Conservation (phyloP, 345 rosid genomes). For the Gossypium herbaceum region DNA sequence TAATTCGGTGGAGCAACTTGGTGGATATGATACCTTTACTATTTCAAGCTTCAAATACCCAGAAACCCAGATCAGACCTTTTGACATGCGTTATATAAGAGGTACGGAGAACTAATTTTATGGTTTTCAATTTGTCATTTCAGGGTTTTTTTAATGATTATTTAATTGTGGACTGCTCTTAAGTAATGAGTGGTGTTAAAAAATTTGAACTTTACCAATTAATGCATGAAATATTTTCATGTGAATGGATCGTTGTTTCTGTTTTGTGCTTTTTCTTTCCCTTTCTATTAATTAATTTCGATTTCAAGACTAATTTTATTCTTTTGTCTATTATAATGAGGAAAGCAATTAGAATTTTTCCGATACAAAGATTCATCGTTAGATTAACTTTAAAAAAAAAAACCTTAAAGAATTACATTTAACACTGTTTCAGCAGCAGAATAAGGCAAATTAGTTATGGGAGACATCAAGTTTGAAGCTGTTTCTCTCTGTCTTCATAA, state of each 20-base stretch:
- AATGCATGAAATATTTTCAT: slow-evolving; percentile 1
- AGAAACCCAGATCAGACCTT: slow-evolving; percentile 49
- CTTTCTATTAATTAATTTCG: not conserved
- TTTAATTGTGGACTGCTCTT: not conserved
- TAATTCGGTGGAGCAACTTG: slow-evolving; percentile 24
- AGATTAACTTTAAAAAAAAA: not conserved
- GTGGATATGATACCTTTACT: slow-evolving; percentile 31
- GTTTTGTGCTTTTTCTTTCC: not conserved
- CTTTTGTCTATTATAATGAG: not conserved
- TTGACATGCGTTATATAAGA: slow-evolving; percentile 66
- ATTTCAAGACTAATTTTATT: not conserved
- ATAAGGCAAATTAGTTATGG: not conserved
- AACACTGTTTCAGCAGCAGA: not conserved
- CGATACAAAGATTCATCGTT: not conserved
- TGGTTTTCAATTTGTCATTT: slow-evolving; percentile 3
- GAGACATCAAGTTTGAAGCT: not conserved
- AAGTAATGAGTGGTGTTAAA: not conserved
- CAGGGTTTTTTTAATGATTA: not conserved
- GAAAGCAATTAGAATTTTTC: not conserved
- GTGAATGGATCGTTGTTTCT: not conserved
- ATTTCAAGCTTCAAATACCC: slow-evolving; percentile 74
- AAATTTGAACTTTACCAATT: not conserved
- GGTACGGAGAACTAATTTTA: slow-evolving; percentile 32
- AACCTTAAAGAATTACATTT: not conserved
- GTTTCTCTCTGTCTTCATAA: not conserved